A percentile compares a stretch with the other conserved stretches of the same genome.
Evolutionary conservation across 2,329 filamentous ascomycete genomes (phyloP).

Genomic region (Hymenotorrendiella dingleyae): DNA sequence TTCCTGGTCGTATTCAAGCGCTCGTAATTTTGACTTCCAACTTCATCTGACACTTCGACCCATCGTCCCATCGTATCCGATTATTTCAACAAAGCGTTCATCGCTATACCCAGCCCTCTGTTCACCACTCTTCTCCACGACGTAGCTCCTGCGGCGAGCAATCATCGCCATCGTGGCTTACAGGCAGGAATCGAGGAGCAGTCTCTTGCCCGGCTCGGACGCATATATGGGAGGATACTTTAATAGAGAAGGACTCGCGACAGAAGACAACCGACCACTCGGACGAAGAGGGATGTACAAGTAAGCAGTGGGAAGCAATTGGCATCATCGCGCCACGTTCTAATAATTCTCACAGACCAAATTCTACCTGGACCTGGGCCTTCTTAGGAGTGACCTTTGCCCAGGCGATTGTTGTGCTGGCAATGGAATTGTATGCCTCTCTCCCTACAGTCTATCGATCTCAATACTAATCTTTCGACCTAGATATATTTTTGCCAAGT

Average conservation of each 20-base stretch:
- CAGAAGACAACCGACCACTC: slow-evolving; percentile 26
- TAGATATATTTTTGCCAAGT: slow-evolving; percentile 82
- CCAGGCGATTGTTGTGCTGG: slow-evolving; percentile 76
- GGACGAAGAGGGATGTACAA: slow-evolving; percentile 57
- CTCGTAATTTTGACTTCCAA: slow-evolving; percentile 12
- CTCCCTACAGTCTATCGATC: background rate
- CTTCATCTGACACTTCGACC: too few species aligned
- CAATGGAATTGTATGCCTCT: slow-evolving; percentile 72
- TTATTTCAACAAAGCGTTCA: background rate
- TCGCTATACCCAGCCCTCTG: too few species aligned
- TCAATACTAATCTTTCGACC: background rate
- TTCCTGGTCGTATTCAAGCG: slow-evolving; percentile 13
- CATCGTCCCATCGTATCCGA: too few species aligned
- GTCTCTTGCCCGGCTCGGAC: slow-evolving; percentile 36
- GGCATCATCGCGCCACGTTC: background rate
- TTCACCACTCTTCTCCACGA: slow-evolving; percentile 12
- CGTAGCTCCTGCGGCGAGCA: slow-evolving; percentile 19
- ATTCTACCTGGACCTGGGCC: slow-evolving; percentile 79
- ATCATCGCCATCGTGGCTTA: slow-evolving; percentile 41
- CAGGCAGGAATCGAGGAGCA: slow-evolving; percentile 40
- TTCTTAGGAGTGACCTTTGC: slow-evolving; percentile 70
- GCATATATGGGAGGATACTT: slow-evolving; percentile 33
- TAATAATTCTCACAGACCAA: slow-evolving; percentile 42
- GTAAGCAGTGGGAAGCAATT: slow-evolving; percentile 9
- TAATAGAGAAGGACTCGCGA: slow-evolving; percentile 27